phyloP scores from a whole-genome alignment of 179 eudicot species.

The Spinacia oleracea region DNA sequence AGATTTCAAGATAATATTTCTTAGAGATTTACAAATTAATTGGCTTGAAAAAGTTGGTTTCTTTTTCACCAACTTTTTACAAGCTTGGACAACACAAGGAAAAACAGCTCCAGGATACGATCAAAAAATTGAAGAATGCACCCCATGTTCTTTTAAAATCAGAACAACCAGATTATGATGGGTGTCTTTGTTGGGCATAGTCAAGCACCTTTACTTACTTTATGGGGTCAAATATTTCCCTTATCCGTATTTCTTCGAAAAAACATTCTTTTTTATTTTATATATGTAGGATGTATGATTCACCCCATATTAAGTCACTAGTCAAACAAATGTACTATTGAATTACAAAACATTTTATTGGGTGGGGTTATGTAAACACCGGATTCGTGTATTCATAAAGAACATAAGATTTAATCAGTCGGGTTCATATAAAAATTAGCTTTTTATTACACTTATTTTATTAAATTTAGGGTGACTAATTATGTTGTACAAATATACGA shows the following conservation, averaged over 20 bases:
- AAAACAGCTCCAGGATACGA: constrained; percentile 6
- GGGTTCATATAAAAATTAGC: background rate
- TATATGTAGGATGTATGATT: constrained; percentile 8
- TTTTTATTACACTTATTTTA: no score
- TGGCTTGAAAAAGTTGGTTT: constrained; percentile 3
- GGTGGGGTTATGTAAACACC: no score
- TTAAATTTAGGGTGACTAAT: no score
- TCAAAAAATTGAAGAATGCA: constrained; percentile 11
- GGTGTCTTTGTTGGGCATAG: background rate
- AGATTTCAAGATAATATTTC: background rate
- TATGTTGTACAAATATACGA: no score
- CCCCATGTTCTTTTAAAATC: background rate
- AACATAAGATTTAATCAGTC: background rate
- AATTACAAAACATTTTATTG: background rate
- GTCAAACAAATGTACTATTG: constrained; percentile 2
- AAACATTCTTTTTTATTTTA: background rate
- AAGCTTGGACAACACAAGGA: background rate
- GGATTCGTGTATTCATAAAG: background rate
- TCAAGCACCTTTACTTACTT: constrained; percentile 13
- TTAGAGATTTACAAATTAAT: background rate
- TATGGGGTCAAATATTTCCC: background rate
- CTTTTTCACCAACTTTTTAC: background rate
- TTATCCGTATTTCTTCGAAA: background rate
- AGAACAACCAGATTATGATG: background rate
- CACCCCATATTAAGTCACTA: constrained; percentile 8